phyloP scores from a whole-genome alignment of 1,139 yeast genomes.

The Blastobotrys aristatus region DNA sequence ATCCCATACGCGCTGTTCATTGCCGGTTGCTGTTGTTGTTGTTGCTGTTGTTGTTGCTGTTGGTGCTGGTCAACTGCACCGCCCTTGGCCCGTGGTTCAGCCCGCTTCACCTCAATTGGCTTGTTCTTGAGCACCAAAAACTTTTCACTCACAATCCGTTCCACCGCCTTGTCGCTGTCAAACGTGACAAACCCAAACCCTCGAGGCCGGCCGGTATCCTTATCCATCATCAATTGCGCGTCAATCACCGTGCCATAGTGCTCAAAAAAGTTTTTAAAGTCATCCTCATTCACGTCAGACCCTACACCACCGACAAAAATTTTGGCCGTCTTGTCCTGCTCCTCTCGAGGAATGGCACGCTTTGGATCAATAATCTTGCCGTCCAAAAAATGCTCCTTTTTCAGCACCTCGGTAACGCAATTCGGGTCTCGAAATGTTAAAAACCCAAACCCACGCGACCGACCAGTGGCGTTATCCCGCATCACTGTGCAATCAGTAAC shows the following conservation, averaged over 20 bases:
- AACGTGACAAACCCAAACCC: constrained; percentile 98
- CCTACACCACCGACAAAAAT: constrained; percentile 98
- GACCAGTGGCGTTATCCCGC: constrained; percentile 87
- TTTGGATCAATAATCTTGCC: constrained; percentile 98
- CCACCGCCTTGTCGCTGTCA: constrained; percentile 95
- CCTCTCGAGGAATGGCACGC: constrained; percentile 96
- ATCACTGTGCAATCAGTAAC: constrained; percentile 87
- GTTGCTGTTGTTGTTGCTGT: constrained; percentile 36
- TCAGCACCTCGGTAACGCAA: constrained; percentile 83
- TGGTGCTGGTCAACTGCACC: constrained; percentile 17
- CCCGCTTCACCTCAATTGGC: constrained; percentile 93
- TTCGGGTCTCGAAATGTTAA: constrained; percentile 77
- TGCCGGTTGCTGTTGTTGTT: constrained; percentile 22
- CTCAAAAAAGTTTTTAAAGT: constrained; percentile 81
- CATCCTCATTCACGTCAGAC: constrained; percentile 89
- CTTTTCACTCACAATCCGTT: constrained; percentile 78
- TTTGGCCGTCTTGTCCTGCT: constrained; percentile 95
- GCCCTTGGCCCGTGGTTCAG: constrained; percentile 71
- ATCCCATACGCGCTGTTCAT: constrained; percentile 28
- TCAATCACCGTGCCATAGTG: constrained; percentile 92
- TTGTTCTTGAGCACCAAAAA: constrained; percentile 81
- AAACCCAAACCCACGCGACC: constrained; percentile 96
- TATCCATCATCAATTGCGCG: constrained; percentile 96
- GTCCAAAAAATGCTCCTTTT: constrained; percentile 84
- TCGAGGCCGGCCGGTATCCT: constrained; percentile 95